phyloP scores from a whole-genome alignment of 1,284 basidiomycete species.

The Rhodotorula glutinis region DNA sequence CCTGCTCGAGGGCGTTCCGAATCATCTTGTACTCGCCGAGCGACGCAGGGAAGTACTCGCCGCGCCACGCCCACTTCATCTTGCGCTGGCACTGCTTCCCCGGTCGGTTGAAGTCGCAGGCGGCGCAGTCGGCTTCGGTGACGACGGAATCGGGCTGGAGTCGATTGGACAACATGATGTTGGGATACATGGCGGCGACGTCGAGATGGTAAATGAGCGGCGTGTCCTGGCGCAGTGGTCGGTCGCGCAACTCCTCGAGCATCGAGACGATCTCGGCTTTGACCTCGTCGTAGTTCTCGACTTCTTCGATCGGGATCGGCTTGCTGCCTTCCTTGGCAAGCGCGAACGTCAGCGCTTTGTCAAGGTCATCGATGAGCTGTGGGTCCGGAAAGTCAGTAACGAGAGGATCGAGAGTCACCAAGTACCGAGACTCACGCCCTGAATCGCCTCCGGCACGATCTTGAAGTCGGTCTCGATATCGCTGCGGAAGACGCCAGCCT shows the following conservation, averaged over 20 bases:
- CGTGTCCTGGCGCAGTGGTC: slow-evolving; percentile 80
- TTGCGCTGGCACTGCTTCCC: slow-evolving; percentile 92
- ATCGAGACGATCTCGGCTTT: slow-evolving; percentile 72
- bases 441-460: slow-evolving; percentile 80
- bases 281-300: slow-evolving; percentile 95
- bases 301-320: slow-evolving; percentile 70
- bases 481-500: slow-evolving; percentile 96
- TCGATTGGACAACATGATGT: slow-evolving; percentile 99
- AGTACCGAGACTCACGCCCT: slow-evolving; percentile 60
- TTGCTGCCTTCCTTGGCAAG: slow-evolving; percentile 74
- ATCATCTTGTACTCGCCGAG: slow-evolving; percentile 99
- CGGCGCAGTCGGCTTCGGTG: slow-evolving; percentile 92
- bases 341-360: slow-evolving; percentile 84
- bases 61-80: slow-evolving; percentile 98
- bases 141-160: slow-evolving; percentile 98
- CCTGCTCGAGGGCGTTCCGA: slow-evolving; percentile 91
- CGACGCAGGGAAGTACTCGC: slow-evolving; percentile 97
- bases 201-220: slow-evolving; percentile 99
- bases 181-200: slow-evolving; percentile 99
- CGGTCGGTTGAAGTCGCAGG: slow-evolving; percentile 97
- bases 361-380: slow-evolving; percentile 90
- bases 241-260: slow-evolving; percentile 86
- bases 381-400: slow-evolving; percentile 2
- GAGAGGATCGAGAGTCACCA: too few species aligned
- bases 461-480: slow-evolving; percentile 96